Evolutionary conservation across 768 basidiomycete genomes (phyloP).

Genomic region (Tylopilus felleus): DNA sequence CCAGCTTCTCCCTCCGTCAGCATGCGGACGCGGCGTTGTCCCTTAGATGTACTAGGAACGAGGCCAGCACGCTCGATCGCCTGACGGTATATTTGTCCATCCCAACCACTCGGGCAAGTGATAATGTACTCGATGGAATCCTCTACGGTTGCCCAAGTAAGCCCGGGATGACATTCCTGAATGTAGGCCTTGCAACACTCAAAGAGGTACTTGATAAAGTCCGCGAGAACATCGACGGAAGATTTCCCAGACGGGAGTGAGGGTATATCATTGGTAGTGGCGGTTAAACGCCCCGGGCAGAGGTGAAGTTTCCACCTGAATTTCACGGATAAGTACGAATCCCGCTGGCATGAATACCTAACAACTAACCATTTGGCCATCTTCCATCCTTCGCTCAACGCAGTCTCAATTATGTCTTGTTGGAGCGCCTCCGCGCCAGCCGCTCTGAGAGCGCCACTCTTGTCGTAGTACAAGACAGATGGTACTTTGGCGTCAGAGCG

Average conservation of each 20-base stretch:
- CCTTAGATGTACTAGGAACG: conserved; percentile 11
- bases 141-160: conserved; percentile 14
- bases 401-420: conserved; percentile 31
- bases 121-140: conserved; percentile 19
- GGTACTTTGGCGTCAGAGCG: conserved; percentile 44
- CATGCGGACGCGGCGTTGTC: conserved; percentile 9
- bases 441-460: conserved; percentile 32
- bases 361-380: conserved; percentile 19
- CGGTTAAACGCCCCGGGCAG: conserved; percentile 10
- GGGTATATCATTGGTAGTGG: conserved; percentile 24
- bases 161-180: conserved; percentile 13
- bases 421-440: conserved; percentile 40
- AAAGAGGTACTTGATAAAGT: not conserved
- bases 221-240: not conserved
- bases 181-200: conserved; percentile 12
- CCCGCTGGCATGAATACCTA: no score
- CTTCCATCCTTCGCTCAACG: conserved; percentile 28
- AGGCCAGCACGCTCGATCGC: conserved; percentile 22
- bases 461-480: conserved; percentile 43
- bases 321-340: not conserved
- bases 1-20: not conserved
- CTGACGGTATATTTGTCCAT: conserved; percentile 12
- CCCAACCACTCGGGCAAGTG: conserved; percentile 18
- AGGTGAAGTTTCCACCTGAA: conserved; percentile 28
- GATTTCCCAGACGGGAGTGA: conserved; percentile 20